Evolutionary conservation across 345 rosid genomes (phyloP).

Genomic region (Eucalyptus urophylla): DNA sequence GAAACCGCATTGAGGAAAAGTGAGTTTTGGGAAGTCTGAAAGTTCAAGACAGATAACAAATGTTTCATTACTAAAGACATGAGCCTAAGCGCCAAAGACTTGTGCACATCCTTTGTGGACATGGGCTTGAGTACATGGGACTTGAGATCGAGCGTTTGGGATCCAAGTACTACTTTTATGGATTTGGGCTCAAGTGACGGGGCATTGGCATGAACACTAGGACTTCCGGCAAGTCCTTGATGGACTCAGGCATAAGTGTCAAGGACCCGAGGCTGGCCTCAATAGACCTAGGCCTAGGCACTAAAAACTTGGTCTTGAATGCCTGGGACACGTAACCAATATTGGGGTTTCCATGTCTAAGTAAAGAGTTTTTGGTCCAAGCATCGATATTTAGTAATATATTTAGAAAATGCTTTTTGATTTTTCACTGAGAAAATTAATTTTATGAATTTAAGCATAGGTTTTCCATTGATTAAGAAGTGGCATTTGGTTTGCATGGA

Average conservation of each 20-base stretch:
- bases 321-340: rapidly evolving
- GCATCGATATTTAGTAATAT: no score
- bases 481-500: no score
- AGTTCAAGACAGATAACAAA: no score
- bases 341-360: not conserved
- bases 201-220: not conserved
- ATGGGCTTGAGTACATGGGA: no score
- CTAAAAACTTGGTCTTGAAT: rapidly evolving
- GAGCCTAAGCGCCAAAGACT: not conserved
- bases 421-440: no score
- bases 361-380: not conserved
- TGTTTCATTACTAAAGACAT: not conserved
- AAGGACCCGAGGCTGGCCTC: not conserved
- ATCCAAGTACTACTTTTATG: not conserved
- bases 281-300: not conserved
- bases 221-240: not conserved
- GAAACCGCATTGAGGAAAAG: no score
- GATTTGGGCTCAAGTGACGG: rapidly evolving
- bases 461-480: no score
- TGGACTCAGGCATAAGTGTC: rapidly evolving
- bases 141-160: rapidly evolving
- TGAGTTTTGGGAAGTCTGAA: not conserved
- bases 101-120: no score
- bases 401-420: no score
- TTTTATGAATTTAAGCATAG: no score